Conservation (phyloP, 805 yeast species). For the Saccharomyces jurei region DNA sequence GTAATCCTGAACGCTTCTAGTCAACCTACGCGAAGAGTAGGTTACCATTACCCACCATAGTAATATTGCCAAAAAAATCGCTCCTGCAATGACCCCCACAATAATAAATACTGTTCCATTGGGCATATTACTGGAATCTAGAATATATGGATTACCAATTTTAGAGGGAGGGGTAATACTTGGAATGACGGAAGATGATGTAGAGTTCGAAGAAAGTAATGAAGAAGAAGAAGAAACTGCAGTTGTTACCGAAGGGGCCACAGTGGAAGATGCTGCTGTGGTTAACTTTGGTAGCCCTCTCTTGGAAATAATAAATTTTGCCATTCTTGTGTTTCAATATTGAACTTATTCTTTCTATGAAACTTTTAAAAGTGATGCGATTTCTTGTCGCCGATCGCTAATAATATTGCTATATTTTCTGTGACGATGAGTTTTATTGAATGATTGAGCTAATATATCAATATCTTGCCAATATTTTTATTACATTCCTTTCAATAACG, state of each 20-base stretch:
- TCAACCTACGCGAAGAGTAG: slow-evolving; percentile 40
- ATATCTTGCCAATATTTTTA: neutral
- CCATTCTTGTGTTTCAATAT: neutral
- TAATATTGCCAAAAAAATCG: slow-evolving; percentile 42
- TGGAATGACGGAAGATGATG: slow-evolving; percentile 21
- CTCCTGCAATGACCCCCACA: slow-evolving; percentile 60
- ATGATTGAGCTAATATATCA: neutral
- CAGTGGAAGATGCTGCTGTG: slow-evolving; percentile 2
- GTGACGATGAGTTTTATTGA: neutral
- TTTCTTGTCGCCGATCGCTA: neutral
- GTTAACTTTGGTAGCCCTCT: slow-evolving; percentile 21
- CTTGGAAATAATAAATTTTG: slow-evolving; percentile 9
- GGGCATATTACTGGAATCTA: slow-evolving; percentile 39
- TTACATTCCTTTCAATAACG: neutral
- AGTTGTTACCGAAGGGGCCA: neutral
- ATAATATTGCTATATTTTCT: neutral
- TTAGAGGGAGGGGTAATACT: slow-evolving; percentile 44
- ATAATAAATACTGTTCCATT: slow-evolving; percentile 75
- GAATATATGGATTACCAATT: slow-evolving; percentile 54
- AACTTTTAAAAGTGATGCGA: too few relatives aligned
- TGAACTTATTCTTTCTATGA: neutral
- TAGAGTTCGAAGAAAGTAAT: slow-evolving; percentile 3
- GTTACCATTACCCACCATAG: slow-evolving; percentile 45
- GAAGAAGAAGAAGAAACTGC: slow-evolving; percentile 1
- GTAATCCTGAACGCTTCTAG: slow-evolving; percentile 30